These are phyloP conservation scores for Lactarius hatsudake DNA, from an alignment of 768 basidiomycete species.

Conservation along the genomic window DNA sequence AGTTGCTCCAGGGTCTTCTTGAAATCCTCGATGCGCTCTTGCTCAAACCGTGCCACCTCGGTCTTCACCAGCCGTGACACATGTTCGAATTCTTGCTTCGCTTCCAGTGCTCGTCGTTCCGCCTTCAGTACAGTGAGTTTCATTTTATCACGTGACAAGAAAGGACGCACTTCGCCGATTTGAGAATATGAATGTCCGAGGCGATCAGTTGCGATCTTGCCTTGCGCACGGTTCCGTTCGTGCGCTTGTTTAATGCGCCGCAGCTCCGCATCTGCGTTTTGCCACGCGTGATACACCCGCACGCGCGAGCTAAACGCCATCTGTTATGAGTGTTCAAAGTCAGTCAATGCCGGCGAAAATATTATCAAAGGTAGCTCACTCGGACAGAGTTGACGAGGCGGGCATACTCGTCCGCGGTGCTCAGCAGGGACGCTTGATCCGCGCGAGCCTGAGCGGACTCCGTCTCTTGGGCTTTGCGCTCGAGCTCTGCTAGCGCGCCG, in stretches of 20 bases:
- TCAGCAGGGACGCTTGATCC: conserved; percentile 78
- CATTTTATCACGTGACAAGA: not conserved
- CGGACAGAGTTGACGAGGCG: conserved; percentile 84
- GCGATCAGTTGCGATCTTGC: conserved; percentile 66
- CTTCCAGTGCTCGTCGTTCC: conserved; percentile 78
- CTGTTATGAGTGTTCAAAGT: conserved; percentile 37
- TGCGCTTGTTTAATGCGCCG: conserved; percentile 70
- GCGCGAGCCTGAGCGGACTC: conserved; percentile 75
- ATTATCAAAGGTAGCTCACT: conserved; percentile 37
- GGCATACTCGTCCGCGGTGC: conserved; percentile 92
- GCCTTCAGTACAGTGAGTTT: conserved; percentile 46
- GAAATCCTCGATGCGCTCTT: conserved; percentile 91
- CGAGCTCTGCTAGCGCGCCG: conserved; percentile 67
- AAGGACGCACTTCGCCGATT: conserved; percentile 67
- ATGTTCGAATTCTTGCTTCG: conserved; percentile 86
- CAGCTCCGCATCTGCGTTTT: conserved; percentile 72
- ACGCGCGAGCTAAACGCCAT: conserved; percentile 86
- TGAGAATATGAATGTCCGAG: conserved; percentile 71
- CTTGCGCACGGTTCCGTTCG: conserved; percentile 79
- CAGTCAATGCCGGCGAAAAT: not conserved
- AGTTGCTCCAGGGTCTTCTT: conserved; percentile 79
- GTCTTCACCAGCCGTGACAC: conserved; percentile 84
- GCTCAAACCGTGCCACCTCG: conserved; percentile 89
- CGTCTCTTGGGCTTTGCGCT: conserved; percentile 68
- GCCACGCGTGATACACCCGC: conserved; percentile 79